Evolutionary conservation across 1,139 yeast genomes (phyloP).

Genomic region (Zygosaccharomyces pseudobailii): DNA sequence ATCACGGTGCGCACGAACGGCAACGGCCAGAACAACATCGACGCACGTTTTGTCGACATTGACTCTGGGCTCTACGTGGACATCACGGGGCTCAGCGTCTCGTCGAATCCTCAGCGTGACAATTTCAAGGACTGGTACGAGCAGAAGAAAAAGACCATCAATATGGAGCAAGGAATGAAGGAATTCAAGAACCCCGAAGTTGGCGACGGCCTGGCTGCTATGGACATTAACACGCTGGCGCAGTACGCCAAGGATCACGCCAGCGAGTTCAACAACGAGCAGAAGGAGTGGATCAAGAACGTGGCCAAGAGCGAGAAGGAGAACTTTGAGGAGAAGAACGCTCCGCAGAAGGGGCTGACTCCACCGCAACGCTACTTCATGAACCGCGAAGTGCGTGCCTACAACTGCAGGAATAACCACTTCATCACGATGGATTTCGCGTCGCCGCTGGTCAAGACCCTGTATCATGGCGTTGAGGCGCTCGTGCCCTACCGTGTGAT

Average conservation of each 20-base stretch:
- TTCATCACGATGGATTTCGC: slow-evolving; percentile 44
- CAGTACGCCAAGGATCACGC: slow-evolving; percentile 11
- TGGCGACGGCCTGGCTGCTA: slow-evolving; percentile 14
- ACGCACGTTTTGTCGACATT: slow-evolving; percentile 75
- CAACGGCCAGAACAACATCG: slow-evolving; percentile 62
- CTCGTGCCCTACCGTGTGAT: slow-evolving; percentile 42
- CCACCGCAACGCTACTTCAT: slow-evolving; percentile 24
- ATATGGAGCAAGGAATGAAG: slow-evolving; percentile 11
- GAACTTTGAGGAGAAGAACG: slow-evolving; percentile 7
- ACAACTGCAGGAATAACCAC: slow-evolving; percentile 53
- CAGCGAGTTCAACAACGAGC: slow-evolving; percentile 10
- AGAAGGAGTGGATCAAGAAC: slow-evolving; percentile 7
- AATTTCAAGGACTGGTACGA: slow-evolving; percentile 10
- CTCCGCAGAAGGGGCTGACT: slow-evolving; percentile 20
- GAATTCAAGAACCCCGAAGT: slow-evolving; percentile 7
- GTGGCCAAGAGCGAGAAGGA: slow-evolving; percentile 7
- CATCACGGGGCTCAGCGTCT: slow-evolving; percentile 49
- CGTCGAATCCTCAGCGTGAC: slow-evolving; percentile 16
- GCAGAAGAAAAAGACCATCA: neutral
- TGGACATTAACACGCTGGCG: slow-evolving; percentile 9
- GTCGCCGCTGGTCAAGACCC: slow-evolving; percentile 41
- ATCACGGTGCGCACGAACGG: slow-evolving; percentile 37
- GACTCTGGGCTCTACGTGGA: slow-evolving; percentile 75
- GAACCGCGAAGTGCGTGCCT: slow-evolving; percentile 31
- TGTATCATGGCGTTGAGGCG: slow-evolving; percentile 50